These are phyloP conservation scores for Epichloe gansuensis DNA, from an alignment of 2,329 filamentous ascomycete species.

Conservation along the genomic window DNA sequence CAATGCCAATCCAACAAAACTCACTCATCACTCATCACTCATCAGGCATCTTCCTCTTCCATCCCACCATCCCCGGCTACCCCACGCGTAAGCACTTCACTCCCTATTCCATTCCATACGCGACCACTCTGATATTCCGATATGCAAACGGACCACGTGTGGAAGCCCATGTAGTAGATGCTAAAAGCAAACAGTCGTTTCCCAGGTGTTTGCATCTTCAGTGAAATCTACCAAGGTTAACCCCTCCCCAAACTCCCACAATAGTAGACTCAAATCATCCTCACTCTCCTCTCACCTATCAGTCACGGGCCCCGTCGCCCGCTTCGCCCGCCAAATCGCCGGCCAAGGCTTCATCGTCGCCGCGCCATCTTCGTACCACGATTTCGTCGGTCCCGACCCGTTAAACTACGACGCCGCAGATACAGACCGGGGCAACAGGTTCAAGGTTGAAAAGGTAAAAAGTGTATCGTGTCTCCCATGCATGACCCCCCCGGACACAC, in stretches of 20 bases:
- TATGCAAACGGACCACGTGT: no score
- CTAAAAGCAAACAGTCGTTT: constrained; percentile 41
- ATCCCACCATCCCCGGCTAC: constrained; percentile 73
- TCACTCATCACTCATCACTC: not conserved
- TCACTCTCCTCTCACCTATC: not conserved
- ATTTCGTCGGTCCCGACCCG: constrained; percentile 77
- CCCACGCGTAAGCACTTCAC: constrained; percentile 54
- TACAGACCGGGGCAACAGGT: constrained; percentile 77
- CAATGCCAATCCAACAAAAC: not conserved
- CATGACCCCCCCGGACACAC: no score
- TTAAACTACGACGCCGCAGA: constrained; percentile 78
- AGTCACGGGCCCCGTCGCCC: constrained; percentile 83
- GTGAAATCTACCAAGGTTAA: constrained; percentile 88
- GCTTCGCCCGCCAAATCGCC: constrained; percentile 84
- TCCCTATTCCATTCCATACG: not conserved
- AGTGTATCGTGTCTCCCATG: not conserved
- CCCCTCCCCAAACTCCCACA: not conserved
- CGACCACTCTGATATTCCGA: not conserved
- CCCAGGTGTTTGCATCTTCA: constrained; percentile 78
- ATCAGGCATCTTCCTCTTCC: constrained; percentile 77
- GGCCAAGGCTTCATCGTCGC: constrained; percentile 89
- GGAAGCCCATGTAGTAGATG: not conserved
- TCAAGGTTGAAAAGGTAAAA: constrained; percentile 65
- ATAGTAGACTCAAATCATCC: not conserved
- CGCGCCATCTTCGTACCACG: constrained; percentile 83